phyloP scores from a whole-genome alignment of 1,284 basidiomycete genomes.

The Prillingera fragicola region DNA sequence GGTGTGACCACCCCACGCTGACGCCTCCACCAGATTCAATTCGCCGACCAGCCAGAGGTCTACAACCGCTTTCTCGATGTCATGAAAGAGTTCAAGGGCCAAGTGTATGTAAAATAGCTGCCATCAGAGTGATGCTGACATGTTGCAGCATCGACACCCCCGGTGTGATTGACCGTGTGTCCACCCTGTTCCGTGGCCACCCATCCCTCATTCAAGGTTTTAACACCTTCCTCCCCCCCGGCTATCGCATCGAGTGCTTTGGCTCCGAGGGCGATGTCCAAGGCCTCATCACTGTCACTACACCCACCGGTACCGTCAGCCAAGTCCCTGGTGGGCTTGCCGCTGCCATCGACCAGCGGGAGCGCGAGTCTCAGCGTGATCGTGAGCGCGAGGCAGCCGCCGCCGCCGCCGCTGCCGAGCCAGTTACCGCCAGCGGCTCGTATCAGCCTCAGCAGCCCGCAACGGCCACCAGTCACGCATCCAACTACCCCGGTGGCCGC shows the following conservation, averaged over 20 bases:
- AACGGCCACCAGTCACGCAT: conserved; percentile 2
- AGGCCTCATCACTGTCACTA: conserved; percentile 88
- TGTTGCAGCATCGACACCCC: conserved; percentile 86
- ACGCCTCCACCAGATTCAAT: conserved; percentile 62
- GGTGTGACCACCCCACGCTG: background rate
- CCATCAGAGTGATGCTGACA: conserved; percentile 2
- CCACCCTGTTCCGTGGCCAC: conserved; percentile 89
- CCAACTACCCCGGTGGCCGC: conserved; percentile 3
- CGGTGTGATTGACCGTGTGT: conserved; percentile 95
- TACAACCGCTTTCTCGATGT: conserved; percentile 98
- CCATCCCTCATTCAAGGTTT: conserved; percentile 93
- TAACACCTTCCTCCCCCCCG: conserved; percentile 96
- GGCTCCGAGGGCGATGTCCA: conserved; percentile 54
- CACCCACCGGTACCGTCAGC: conserved; percentile 76
- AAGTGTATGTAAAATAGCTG: conserved; percentile 61
- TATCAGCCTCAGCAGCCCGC: conserved; percentile 7
- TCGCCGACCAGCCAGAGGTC: conserved; percentile 85
- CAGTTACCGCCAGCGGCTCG: conserved; percentile 4
- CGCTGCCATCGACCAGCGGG: conserved; percentile 35
- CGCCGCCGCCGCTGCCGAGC: conserved; percentile 5
- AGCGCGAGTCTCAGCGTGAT: conserved; percentile 16
- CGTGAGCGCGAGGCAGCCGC: conserved; percentile 9
- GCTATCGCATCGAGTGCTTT: conserved; percentile 87
- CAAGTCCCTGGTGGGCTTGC: conserved; percentile 50
- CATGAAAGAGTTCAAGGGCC: conserved; percentile 98